These are phyloP conservation scores for Fusarium sp. DNA, from an alignment of 2,329 filamentous ascomycete species.

Conservation along the genomic window DNA sequence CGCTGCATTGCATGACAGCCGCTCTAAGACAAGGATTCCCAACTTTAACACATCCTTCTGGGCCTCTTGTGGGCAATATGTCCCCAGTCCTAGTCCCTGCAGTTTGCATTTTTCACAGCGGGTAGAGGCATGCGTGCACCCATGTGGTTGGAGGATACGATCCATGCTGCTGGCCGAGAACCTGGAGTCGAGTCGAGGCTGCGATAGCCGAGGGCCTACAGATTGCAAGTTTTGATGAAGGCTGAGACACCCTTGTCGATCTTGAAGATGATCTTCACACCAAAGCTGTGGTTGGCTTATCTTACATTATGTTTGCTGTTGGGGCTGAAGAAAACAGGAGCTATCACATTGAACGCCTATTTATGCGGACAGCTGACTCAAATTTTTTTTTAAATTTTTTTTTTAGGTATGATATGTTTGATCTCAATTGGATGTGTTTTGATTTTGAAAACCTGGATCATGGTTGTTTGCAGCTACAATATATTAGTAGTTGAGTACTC, in stretches of 20 bases:
- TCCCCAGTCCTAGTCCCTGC: slow-evolving; percentile 4
- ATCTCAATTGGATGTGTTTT: not conserved
- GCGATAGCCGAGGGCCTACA: slow-evolving; percentile 44
- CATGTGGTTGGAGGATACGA: slow-evolving; percentile 25
- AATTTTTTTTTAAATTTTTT: not conserved
- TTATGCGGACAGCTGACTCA: not conserved
- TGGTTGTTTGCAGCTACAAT: not conserved
- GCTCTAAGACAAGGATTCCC: slow-evolving; percentile 34
- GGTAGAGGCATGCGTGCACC: slow-evolving; percentile 27
- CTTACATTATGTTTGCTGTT: slow-evolving; percentile 11
- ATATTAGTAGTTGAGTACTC: slow-evolving; percentile 8
- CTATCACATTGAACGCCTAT: not conserved
- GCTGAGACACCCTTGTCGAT: slow-evolving; percentile 44
- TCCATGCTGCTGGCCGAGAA: slow-evolving; percentile 30
- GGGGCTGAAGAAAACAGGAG: not conserved
- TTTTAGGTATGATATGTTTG: not conserved
- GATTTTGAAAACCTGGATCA: not conserved
- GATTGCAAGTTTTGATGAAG: slow-evolving; percentile 29
- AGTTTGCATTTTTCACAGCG: slow-evolving; percentile 22
- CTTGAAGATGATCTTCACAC: slow-evolving; percentile 45
- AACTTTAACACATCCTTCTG: not conserved
- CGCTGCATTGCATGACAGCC: slow-evolving; percentile 37
- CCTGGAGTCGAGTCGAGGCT: slow-evolving; percentile 41
- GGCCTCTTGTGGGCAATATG: slow-evolving; percentile 2
- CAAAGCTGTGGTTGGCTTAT: slow-evolving; percentile 37